Base-by-base conservation (phyloP, 306 rosid species). In the Prunus padus region DNA sequence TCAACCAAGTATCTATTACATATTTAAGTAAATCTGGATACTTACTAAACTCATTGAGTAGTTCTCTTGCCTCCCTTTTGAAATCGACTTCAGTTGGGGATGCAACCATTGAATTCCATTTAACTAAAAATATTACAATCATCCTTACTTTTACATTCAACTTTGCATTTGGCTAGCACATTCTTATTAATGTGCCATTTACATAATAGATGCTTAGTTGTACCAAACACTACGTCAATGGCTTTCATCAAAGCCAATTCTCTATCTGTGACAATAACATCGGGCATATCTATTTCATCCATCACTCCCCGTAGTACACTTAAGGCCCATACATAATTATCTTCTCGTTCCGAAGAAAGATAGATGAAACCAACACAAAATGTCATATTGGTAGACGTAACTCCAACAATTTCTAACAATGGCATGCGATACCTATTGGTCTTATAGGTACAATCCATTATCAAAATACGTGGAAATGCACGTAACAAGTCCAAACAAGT, bases 341-440 rank as follows among this genome's bases (percentile, higher is more conserved):
- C 4, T 55, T n/a, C 45, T 16, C 3, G 0, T 15, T 25, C 22
- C 1, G 31, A 26, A 14, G 0, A 9, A 11, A 55, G 60, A 25
- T 40, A 10, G 0, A 26, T 49, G 12, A 11, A 5, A 55, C 31
- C 60, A 6, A 76, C 20, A 3, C 0, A 22, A 67, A 76, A 76
- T 0, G 3, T 5, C 4, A 11, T 55, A 55, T n/a, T 0, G 12
- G 61, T 76, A 23, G 50, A 67, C 0, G 26, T 26, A 11, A 60
- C 40, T 12, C 77, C 69, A 31, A 73, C 15, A 73, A 60, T 60
- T 46, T 73, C 57, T 26, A 73, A 73, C 30, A n/a, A n/a, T n/a
- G n/a, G n/a, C n/a, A n/a, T n/a, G n/a, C n/a, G n/a, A n/a, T n/a
- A n/a, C n/a, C n/a, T n/a, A 56, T 56, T 56, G 28, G 30, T 22